Base-by-base conservation (phyloP, 176 grass and related monocot species). In the Hordeum marinum region DNA sequence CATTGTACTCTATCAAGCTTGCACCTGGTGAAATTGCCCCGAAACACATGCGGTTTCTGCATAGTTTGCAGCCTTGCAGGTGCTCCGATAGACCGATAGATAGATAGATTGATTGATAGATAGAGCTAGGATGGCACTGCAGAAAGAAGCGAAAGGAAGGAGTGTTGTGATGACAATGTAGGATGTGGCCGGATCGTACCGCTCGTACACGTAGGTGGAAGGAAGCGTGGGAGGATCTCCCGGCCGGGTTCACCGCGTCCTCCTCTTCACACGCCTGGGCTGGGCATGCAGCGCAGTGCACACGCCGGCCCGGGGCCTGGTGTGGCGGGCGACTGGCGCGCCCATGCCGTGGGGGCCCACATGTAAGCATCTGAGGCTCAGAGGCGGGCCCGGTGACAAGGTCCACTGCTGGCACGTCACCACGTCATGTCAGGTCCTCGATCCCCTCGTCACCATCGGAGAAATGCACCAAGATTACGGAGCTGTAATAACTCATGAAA, bases 321-420 rank as follows among this genome's bases (percentile, higher is more conserved):
- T 1, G 9, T 39, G 31, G 31, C 31, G 29, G 29, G 63, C 12
- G 24, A 29, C 29, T 8, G 18, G 31, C 0, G 18, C 29, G 31
- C 78, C 83, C 88, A 73, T 78, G 57, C 9, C 20, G 55, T 15
- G 18, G 41, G 34, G 64, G 17, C 72, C 84, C 72, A 72, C 57
- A 1, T 83, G 55, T 42, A 36, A 83, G 79, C 14, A 4, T 11
- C 20, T 2, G 58, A 10, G 0, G 0, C 61, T 79, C 25, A 29
- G 57, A 3, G 1, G 1, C 3, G 0, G 42, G 41, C 78, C 83
- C 58, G 7, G 2, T 1, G 7, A 37, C 27, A 89, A 37, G 45
- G 83, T 77, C 39, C 11, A 11, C 3, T 24, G 0, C 20, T 37
- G 41, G 58, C 84, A 83, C 57, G 57, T 86, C 88, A 78, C 8